phyloP scores from a whole-genome alignment of 2,329 filamentous ascomycete species.

The Trichoderma oligosporum region DNA sequence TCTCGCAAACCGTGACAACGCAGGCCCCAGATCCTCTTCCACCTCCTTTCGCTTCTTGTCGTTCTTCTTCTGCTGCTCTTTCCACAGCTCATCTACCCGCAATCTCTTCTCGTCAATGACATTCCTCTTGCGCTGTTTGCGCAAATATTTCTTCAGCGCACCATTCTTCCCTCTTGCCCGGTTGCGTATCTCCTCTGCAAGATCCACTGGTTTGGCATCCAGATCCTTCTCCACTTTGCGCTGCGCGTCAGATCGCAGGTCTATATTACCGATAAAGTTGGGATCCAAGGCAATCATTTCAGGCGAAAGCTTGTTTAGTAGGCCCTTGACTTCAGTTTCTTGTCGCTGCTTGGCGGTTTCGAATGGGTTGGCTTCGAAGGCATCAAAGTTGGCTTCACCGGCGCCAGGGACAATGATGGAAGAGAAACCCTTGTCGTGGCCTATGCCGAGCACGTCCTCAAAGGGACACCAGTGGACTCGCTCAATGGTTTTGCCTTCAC shows the following conservation, averaged over 20 bases:
- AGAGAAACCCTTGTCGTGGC: constrained; percentile 81
- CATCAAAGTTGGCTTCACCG: constrained; percentile 96
- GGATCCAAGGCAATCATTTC: constrained; percentile 97
- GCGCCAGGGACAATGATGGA: constrained; percentile 88
- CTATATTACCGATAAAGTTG: constrained; percentile 83
- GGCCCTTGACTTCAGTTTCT: constrained; percentile 81
- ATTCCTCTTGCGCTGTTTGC: constrained; percentile 90
- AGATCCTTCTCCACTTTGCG: constrained; percentile 73
- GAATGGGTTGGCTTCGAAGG: constrained; percentile 90
- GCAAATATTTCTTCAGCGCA: constrained; percentile 77
- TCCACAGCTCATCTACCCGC: constrained; percentile 77
- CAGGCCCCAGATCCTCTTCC: constrained; percentile 75
- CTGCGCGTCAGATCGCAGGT: constrained; percentile 75
- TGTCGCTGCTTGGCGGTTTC: constrained; percentile 90
- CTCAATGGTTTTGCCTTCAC: constrained; percentile 76
- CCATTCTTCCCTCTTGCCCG: constrained; percentile 85
- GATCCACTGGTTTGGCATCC: constrained; percentile 60
- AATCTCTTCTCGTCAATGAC: constrained; percentile 93
- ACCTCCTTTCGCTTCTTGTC: constrained; percentile 59
- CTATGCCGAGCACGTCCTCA: constrained; percentile 85
- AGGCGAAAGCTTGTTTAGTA: constrained; percentile 91
- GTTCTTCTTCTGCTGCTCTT: constrained; percentile 64
- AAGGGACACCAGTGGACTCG: constrained; percentile 88
- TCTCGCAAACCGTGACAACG: constrained; percentile 77
- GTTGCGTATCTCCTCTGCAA: constrained; percentile 65